Conservation (phyloP, 164 flowering plant species). For the Cinnamomum chago region DNA sequence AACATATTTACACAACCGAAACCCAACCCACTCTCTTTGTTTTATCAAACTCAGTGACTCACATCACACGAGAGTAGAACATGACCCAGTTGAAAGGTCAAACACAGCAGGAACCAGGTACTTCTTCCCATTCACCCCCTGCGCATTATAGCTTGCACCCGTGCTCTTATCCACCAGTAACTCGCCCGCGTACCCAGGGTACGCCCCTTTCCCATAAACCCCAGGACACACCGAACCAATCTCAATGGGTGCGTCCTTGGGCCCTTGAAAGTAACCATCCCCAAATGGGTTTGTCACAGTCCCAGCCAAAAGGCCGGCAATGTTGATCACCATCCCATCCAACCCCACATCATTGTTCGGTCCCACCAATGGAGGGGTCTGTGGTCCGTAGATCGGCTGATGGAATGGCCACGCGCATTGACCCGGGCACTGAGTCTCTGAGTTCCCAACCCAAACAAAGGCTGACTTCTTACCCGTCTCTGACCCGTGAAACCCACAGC, state of each 20-base stretch:
- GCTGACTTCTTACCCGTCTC: constrained; percentile 7
- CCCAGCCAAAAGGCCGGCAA: constrained; percentile 23
- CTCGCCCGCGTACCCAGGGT: constrained; percentile 30
- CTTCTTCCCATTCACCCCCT: constrained; percentile 22
- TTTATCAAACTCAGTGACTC: neutral
- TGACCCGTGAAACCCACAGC: constrained; percentile 39
- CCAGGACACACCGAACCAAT: constrained; percentile 22
- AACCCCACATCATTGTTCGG: constrained; percentile 24
- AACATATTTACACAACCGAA: neutral
- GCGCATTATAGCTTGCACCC: constrained; percentile 32
- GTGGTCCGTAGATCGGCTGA: constrained; percentile 28
- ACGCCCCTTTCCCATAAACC: constrained; percentile 28
- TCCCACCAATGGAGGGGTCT: constrained; percentile 16
- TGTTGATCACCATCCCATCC: constrained; percentile 26
- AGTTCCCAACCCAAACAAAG: constrained; percentile 22
- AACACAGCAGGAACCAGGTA: constrained; percentile 20
- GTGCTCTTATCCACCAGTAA: constrained; percentile 18
- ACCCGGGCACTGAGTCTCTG: constrained; percentile 24
- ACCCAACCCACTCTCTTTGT: neutral
- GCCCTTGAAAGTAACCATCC: constrained; percentile 18
- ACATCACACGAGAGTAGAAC: constrained; percentile 29
- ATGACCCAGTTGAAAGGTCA: constrained; percentile 26
- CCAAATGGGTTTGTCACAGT: constrained; percentile 24
- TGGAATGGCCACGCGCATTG: constrained; percentile 30
- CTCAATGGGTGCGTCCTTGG: constrained; percentile 19